Conservation (phyloP, 176 grass and related monocot species). For the Phyllostachys edulis region DNA sequence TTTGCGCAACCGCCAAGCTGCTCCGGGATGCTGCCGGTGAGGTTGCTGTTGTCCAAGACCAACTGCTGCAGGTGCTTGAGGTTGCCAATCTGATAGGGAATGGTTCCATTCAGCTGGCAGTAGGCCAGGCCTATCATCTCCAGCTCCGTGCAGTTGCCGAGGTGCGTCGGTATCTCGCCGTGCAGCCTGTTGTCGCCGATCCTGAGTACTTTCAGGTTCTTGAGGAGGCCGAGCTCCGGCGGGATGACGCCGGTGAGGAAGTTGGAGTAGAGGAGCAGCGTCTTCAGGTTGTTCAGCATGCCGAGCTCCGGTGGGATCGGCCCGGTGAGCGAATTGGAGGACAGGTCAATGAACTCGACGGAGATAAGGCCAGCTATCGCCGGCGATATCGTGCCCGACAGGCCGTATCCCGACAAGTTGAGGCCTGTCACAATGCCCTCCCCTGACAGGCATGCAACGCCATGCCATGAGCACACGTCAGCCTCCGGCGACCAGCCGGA, state of each 20-base stretch:
- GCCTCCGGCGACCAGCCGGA: constrained; percentile 55
- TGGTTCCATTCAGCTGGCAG: constrained; percentile 60
- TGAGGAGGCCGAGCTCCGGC: constrained; percentile 66
- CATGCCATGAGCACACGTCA: constrained; percentile 71
- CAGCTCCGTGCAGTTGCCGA: constrained; percentile 61
- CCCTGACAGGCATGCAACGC: constrained; percentile 48
- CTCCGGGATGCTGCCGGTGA: constrained; percentile 58
- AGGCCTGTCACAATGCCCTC: constrained; percentile 49
- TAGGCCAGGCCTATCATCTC: constrained; percentile 67
- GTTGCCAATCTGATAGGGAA: constrained; percentile 62
- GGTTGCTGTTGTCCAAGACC: constrained; percentile 63
- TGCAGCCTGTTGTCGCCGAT: constrained; percentile 80
- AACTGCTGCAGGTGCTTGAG: constrained; percentile 57
- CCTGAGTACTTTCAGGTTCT: constrained; percentile 62
- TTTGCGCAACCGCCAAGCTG: constrained; percentile 47
- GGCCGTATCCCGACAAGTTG: constrained; percentile 63
- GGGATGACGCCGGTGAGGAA: constrained; percentile 64
- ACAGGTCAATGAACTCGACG: constrained; percentile 73
- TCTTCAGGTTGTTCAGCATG: constrained; percentile 63
- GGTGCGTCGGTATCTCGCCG: constrained; percentile 65
- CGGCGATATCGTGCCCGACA: constrained; percentile 61
- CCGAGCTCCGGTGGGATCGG: constrained; percentile 60
- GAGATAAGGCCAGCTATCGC: constrained; percentile 45
- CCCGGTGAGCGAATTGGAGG: constrained; percentile 78
- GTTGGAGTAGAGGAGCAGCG: constrained; percentile 84